Percentiles rank a stretch among this genome's conserved stretches.
phyloP scores from a whole-genome alignment of 139 green algal species.

The Tetratostichococcus sp. region DNA sequence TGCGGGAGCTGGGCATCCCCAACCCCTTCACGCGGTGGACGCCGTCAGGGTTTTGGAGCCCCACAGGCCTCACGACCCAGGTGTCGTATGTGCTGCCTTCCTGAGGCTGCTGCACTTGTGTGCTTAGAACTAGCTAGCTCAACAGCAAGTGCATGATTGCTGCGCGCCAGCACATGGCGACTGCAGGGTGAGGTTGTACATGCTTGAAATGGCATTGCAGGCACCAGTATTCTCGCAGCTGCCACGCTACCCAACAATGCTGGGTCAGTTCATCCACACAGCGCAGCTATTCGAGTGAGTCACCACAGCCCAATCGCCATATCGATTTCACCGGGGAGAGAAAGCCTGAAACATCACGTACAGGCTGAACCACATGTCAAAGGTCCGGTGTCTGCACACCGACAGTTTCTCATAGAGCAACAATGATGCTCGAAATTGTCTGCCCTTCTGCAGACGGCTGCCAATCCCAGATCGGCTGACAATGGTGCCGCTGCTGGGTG shows the following conservation, averaged over 20 bases:
- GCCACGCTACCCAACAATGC: conserved; percentile 67
- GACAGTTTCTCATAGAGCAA: no score
- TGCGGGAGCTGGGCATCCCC: conserved; percentile 54
- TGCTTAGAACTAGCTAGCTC: no score
- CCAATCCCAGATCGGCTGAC: conserved; percentile 60
- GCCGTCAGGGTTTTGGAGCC: conserved; percentile 61
- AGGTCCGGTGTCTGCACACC: no score
- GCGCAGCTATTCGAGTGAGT: conserved; percentile 56
- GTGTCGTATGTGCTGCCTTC: neutral
- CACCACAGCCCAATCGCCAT: no score
- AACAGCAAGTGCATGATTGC: no score
- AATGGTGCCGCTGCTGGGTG: conserved; percentile 80
- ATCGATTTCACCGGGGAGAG: no score
- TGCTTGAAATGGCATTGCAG: conserved; percentile 14
- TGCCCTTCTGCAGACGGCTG: conserved; percentile 19
- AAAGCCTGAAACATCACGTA: no score
- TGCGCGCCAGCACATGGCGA: no score
- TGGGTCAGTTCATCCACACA: conserved; percentile 84
- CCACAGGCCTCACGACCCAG: neutral
- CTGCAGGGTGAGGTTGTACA: neutral
- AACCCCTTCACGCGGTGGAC: conserved; percentile 79
- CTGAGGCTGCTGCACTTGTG: neutral
- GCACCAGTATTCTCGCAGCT: conserved; percentile 74
- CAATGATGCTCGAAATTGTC: neutral
- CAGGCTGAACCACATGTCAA: no score